Evolutionary conservation across 2,329 filamentous ascomycete genomes (phyloP).

Genomic region (Ceratocystis smalleyi): DNA sequence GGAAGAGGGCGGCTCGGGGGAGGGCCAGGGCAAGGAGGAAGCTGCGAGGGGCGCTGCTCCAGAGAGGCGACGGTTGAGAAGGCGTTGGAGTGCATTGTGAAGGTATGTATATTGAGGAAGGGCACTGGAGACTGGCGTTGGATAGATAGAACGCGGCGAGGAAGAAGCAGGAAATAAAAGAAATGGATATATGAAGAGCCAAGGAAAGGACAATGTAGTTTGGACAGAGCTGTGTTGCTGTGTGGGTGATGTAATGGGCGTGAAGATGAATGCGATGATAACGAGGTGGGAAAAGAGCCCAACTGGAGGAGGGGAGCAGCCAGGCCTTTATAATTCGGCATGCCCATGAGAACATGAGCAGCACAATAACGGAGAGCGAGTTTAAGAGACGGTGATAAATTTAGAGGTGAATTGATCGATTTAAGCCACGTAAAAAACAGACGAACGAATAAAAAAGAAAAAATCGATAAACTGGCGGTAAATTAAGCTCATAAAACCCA

Average conservation of each 20-base stretch:
- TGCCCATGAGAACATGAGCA: not conserved
- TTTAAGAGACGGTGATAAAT: not conserved
- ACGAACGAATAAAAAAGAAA: not conserved
- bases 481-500: not conserved
- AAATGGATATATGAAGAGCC: not conserved
- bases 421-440: not conserved
- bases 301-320: not conserved
- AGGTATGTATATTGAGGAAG: constrained; percentile 19
- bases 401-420: not conserved
- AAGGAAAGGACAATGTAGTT: not conserved
- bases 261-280: not conserved
- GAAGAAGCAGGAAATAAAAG: too few species aligned
- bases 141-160: too few species aligned
- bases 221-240: not conserved
- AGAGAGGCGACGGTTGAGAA: constrained; percentile 18
- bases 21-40: constrained; percentile 51
- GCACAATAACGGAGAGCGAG: not conserved
- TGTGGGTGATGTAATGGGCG: not conserved
- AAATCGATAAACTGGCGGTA: not conserved
- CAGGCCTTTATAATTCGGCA: constrained; percentile 1
- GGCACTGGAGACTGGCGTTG: not conserved
- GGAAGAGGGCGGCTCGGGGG: constrained; percentile 49
- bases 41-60: constrained; percentile 46
- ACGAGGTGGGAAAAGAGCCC: not conserved
- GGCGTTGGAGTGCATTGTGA: constrained; percentile 13